phyloP scores from a whole-genome alignment of 163 green algal genomes.

The Scenedesmus sp. region DNA sequence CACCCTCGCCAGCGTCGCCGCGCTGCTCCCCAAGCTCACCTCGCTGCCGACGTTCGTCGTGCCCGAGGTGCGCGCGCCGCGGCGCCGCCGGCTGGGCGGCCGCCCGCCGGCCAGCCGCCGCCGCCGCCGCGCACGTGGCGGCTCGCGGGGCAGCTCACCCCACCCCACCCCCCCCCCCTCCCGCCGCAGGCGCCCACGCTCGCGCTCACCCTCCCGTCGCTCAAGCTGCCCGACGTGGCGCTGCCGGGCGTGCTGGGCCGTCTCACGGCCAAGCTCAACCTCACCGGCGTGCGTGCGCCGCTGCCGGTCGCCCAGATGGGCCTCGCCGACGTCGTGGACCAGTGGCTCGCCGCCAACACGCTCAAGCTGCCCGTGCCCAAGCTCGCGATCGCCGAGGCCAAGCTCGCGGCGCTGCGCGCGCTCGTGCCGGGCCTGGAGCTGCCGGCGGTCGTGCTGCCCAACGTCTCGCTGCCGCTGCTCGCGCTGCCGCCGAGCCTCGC shows the following conservation, averaged over 20 bases:
- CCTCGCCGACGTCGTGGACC: background rate
- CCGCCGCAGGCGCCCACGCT: no score
- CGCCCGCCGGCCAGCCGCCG: no score
- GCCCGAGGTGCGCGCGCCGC: no score
- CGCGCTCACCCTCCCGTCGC: no score
- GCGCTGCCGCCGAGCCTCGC: background rate
- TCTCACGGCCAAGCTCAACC: no score
- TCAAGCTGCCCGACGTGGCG: no score
- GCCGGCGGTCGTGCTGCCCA: background rate
- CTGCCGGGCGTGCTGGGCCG: no score
- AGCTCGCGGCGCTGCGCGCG: background rate
- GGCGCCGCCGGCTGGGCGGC: no score
- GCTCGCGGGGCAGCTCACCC: no score
- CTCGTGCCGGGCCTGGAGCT: background rate
- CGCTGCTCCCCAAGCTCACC: slow-evolving; percentile 14
- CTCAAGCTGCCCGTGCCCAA: background rate
- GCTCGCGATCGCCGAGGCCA: background rate
- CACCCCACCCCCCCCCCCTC: no score
- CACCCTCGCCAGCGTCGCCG: background rate
- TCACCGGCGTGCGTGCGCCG: no score
- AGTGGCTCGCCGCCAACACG: background rate
- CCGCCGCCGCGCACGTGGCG: no score
- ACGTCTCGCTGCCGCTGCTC: background rate
- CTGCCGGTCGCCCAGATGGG: background rate
- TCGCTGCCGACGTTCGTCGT: slow-evolving; percentile 14